A percentile compares a stretch with the other conserved stretches of the same genome.
Evolutionary conservation across 1,284 basidiomycete species (phyloP).

Genomic region (Cryptococcus maquisensis): DNA sequence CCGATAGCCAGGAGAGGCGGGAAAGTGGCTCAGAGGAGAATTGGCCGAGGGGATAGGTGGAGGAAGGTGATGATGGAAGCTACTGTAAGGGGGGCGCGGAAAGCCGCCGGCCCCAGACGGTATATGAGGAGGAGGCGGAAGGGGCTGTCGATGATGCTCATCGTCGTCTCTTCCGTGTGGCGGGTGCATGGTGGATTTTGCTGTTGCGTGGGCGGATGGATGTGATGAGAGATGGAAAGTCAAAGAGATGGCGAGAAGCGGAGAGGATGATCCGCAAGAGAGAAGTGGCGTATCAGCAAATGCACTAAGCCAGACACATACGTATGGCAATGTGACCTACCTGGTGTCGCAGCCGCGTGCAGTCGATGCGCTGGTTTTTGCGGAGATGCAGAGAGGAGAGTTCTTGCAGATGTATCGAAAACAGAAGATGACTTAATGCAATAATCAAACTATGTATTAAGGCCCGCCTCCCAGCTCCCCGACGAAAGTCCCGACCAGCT

Average conservation of each 20-base stretch:
- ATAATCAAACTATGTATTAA: background rate
- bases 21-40: slow-evolving; percentile 8
- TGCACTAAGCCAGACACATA: too few species aligned
- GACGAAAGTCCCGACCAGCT: background rate
- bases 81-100: slow-evolving; percentile 4
- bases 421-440: too few species aligned
- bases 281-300: background rate
- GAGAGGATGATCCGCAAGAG: background rate
- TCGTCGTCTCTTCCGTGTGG: background rate
- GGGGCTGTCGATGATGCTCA: background rate
- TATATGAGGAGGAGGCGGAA: background rate
- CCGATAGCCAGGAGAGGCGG: slow-evolving; percentile 10
- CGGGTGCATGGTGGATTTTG: background rate
- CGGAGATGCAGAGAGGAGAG: too few species aligned
- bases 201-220: background rate
- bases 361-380: too few species aligned
- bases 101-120: background rate
- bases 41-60: slow-evolving; percentile 16
- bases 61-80: slow-evolving; percentile 11
- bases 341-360: too few species aligned
- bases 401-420: too few species aligned
- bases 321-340: too few species aligned
- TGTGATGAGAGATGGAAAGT: background rate
- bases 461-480: background rate
- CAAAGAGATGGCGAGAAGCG: background rate